Evolutionary conservation across 2,329 filamentous ascomycete species (phyloP), one percentile per base, ranked within the genome.

Genomic region (Diaporthe capsici): DNA sequence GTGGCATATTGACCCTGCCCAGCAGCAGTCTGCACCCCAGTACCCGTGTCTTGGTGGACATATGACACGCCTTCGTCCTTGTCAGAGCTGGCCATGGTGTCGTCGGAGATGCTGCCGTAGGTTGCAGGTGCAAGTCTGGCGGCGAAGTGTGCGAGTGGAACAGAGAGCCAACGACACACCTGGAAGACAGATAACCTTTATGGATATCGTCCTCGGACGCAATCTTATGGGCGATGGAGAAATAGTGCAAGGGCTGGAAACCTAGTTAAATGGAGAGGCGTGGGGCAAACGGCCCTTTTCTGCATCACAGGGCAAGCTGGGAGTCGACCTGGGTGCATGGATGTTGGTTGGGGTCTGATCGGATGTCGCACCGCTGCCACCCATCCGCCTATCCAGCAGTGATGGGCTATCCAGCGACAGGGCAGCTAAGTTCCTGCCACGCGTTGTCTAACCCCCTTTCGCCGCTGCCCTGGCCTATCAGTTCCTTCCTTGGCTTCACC

Each of bases 1-100:
- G 88, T 89, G 1, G 87, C 88, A 7, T 82, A 81, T 70, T 87
- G 84, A 17, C 88, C 87, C 25, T 82, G 80, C 58, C 84, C 87
- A 20, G 86, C 87, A 9, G 84, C 84, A 12, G 78, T 73, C 12
- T 76, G 39, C 10, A 77, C 4, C 39, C 63, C 75, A 15, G 75
- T 74, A 4, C 65, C 72, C n/a, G 72, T 68, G 39, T 74, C 75
- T 13, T 53, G 37, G 15, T 76, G 72, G 42, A 47, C 60, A 31
- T 72, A 76, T 5, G 55, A 67, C 12, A 76, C 61, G 12, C 39
- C 70, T 9, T 76, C 72, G 12, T 61, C 60, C 67, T 76, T 76
- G 58, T 76, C 72, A 15, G 47, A 55, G 49, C 47, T 65, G 31
- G 58, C 37, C 71, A 73, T 73, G n/a, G 5, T 55, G 28, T 61